Conservation (phyloP, 495 filamentous ascomycete genomes). For the Daldinia decipiens region DNA sequence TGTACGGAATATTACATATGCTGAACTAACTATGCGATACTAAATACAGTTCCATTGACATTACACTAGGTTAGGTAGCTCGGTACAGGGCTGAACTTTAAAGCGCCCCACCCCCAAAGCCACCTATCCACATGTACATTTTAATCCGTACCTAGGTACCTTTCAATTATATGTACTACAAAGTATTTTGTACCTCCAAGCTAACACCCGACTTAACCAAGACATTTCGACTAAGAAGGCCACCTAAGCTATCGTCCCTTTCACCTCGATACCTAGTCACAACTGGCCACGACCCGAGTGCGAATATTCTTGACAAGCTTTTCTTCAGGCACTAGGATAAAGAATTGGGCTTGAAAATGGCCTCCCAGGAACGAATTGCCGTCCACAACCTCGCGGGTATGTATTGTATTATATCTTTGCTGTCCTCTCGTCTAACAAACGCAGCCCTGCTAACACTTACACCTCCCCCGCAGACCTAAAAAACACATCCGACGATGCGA, state of each 20-base stretch:
- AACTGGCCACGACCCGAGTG: constrained; percentile 7
- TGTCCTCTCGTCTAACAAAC: neutral
- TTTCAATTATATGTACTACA: neutral
- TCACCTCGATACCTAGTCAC: neutral
- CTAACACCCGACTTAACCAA: constrained; percentile 14
- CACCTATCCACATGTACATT: constrained; percentile 10
- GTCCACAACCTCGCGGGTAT: constrained; percentile 77
- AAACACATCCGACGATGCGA: constrained; percentile 93
- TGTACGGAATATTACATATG: no score
- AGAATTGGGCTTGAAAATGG: constrained; percentile 48
- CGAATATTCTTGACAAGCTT: constrained; percentile 5
- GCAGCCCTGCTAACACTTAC: constrained; percentile 28
- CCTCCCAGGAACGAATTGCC: constrained; percentile 66
- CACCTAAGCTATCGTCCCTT: constrained; percentile 30
- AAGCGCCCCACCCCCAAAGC: constrained; percentile 35
- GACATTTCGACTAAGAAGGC: constrained; percentile 22
- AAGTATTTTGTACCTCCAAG: constrained; percentile 1
- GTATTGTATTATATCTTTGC: constrained; percentile 28
- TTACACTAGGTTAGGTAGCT: constrained; percentile 28
- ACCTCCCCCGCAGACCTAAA: constrained; percentile 76
- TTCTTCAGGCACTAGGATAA: neutral
- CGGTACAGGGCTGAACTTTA: constrained; percentile 37
- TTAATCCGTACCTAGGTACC: constrained; percentile 3
- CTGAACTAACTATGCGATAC: no score
- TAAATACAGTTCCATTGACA: constrained; percentile 11